Evolutionary conservation across 495 filamentous ascomycete genomes (phyloP).

Genomic region (Pyrenula aspistea): DNA sequence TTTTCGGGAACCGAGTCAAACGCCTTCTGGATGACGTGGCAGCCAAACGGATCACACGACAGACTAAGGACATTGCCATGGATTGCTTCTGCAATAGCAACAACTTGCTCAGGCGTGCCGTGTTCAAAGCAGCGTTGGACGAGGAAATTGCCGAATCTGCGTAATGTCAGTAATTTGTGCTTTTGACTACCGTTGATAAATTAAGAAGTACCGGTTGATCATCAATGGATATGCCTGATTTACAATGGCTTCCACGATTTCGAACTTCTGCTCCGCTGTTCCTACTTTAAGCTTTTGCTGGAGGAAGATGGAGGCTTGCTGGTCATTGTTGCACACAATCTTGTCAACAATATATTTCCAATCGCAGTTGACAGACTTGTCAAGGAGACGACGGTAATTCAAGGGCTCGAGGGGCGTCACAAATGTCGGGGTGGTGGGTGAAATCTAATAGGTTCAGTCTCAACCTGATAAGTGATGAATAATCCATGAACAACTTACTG

Average conservation of each 20-base stretch:
- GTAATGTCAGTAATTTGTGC: not conserved
- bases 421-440: slow-evolving; percentile 56
- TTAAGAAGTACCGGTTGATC: slow-evolving; percentile 56
- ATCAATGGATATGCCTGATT: slow-evolving; percentile 91
- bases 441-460: slow-evolving; percentile 5
- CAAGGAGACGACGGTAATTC: slow-evolving; percentile 90
- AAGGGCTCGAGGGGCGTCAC: slow-evolving; percentile 83
- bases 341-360: slow-evolving; percentile 99
- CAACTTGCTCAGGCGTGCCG: slow-evolving; percentile 86
- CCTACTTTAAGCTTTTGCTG: slow-evolving; percentile 98
- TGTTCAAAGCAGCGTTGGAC: slow-evolving; percentile 99
- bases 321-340: slow-evolving; percentile 97
- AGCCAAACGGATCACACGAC: slow-evolving; percentile 97
- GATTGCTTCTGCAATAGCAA: slow-evolving; percentile 90
- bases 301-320: slow-evolving; percentile 96
- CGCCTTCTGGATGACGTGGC: slow-evolving; percentile 96
- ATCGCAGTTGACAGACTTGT: slow-evolving; percentile 93
- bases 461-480: not conserved
- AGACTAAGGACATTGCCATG: slow-evolving; percentile 87
- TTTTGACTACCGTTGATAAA: slow-evolving; percentile 22
- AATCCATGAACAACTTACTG: slow-evolving; percentile 30
- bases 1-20: slow-evolving; percentile 96
- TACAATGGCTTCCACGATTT: slow-evolving; percentile 93
- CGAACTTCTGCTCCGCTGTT: slow-evolving; percentile 88
- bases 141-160: slow-evolving; percentile 74